Evolutionary conservation across 2,329 filamentous ascomycete species (phyloP).

Genomic region (Cladosporium phlei): DNA sequence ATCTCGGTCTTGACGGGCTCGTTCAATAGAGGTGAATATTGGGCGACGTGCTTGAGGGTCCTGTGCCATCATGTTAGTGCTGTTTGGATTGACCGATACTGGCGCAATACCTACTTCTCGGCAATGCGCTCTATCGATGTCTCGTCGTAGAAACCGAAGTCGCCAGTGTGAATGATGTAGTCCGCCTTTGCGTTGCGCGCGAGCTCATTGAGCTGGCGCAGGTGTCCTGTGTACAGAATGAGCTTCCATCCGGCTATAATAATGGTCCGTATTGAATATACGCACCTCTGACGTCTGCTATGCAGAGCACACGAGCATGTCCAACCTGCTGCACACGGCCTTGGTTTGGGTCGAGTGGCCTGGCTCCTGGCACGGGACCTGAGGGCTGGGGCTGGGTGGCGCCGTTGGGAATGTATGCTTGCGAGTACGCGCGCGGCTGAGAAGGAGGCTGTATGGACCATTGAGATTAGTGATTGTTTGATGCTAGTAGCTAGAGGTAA

Average conservation of each 20-base stretch:
- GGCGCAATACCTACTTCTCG: conserved; percentile 68
- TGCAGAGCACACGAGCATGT: conserved; percentile 46
- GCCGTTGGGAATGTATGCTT: conserved; percentile 46
- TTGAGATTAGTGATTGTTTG: conserved; percentile 12
- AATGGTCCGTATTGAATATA: neutral
- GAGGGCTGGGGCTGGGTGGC: conserved; percentile 27
- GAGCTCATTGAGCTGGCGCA: conserved; percentile 92
- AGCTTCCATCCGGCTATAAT: conserved; percentile 14
- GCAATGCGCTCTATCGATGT: conserved; percentile 94
- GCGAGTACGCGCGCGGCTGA: conserved; percentile 48
- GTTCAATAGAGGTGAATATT: conserved; percentile 91
- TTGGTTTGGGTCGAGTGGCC: conserved; percentile 49
- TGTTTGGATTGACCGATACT: neutral
- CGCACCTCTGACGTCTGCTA: conserved; percentile 50
- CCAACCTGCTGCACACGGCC: conserved; percentile 49
- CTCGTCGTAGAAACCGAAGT: conserved; percentile 98
- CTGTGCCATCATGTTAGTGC: conserved; percentile 43
- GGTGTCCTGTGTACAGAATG: conserved; percentile 62
- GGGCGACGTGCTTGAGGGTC: conserved; percentile 95
- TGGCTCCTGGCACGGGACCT: conserved; percentile 37
- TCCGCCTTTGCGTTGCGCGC: conserved; percentile 91
- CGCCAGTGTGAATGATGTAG: conserved; percentile 96
- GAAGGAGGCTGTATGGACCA: conserved; percentile 45
- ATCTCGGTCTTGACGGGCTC: conserved; percentile 66
- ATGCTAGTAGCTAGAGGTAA: neutral